Conservation (phyloP, 179 eudicot genomes). For the Dionaea muscipula region DNA sequence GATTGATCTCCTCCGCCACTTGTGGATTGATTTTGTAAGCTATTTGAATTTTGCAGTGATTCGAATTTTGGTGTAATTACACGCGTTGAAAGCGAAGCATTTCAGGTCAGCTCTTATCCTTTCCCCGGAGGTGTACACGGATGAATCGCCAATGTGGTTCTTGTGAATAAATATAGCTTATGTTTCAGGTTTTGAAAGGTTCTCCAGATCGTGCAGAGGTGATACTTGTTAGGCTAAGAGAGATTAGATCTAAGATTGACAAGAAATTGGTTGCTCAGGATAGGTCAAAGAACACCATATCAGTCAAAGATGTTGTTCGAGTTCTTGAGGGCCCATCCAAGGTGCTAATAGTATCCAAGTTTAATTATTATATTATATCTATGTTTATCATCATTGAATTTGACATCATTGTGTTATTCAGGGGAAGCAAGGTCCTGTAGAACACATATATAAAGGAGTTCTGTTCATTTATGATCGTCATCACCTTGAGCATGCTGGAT, state of each 20-base stretch:
- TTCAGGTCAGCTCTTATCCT: conserved; percentile 46
- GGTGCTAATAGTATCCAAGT: conserved; percentile 11
- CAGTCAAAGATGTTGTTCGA: conserved; percentile 78
- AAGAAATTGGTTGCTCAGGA: conserved; percentile 57
- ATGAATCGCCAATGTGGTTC: neutral
- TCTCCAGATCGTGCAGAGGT: conserved; percentile 89
- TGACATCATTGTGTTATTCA: conserved; percentile 16
- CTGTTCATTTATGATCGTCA: conserved; percentile 80
- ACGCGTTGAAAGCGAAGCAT: conserved; percentile 96
- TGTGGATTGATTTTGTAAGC: neutral
- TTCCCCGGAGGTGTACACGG: neutral
- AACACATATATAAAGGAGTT: conserved; percentile 71
- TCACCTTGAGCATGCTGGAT: conserved; percentile 99
- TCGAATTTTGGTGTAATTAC: conserved; percentile 85
- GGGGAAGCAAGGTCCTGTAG: conserved; percentile 99
- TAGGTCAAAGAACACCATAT: conserved; percentile 51
- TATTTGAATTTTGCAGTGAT: conserved; percentile 42
- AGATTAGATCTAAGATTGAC: conserved; percentile 79
- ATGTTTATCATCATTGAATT: neutral
- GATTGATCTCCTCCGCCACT: too few relatives aligned
- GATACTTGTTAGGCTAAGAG: conserved; percentile 68
- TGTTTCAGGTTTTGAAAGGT: conserved; percentile 72
- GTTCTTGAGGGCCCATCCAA: conserved; percentile 45
- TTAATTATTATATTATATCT: neutral
- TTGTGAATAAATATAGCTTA: neutral